These are phyloP conservation scores for Haematococcus lacustris DNA, from an alignment of 139 green algal genomes.

Conservation along the genomic window DNA sequence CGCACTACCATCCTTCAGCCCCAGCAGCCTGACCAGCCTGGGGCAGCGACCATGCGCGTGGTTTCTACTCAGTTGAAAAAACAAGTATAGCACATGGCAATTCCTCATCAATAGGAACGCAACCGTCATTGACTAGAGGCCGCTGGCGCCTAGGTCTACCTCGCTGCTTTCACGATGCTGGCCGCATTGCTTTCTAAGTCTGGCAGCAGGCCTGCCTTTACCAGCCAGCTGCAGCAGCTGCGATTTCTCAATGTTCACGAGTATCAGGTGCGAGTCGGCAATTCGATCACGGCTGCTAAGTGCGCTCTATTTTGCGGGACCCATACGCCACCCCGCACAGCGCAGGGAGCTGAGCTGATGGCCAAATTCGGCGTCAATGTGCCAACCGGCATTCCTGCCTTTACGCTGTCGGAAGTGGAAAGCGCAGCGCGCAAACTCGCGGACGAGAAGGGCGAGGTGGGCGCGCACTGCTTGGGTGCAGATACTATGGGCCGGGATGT, in stretches of 20 bases:
- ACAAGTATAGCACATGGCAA: no score
- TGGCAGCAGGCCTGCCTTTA: no score
- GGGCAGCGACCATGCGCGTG: no score
- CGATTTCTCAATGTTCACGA: conserved; percentile 92
- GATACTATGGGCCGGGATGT: background rate
- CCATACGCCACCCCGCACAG: background rate
- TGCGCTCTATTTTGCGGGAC: background rate
- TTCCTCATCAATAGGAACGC: no score
- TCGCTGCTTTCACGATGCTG: no score
- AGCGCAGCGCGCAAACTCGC: conserved; percentile 66
- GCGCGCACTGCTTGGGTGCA: conserved; percentile 3
- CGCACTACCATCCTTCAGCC: no score
- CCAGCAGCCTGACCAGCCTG: no score
- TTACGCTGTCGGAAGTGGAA: conserved; percentile 65
- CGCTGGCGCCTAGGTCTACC: no score
- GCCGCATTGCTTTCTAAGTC: no score
- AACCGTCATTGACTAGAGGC: no score
- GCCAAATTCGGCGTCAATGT: conserved; percentile 87
- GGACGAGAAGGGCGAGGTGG: conserved; percentile 66
- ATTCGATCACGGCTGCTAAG: background rate
- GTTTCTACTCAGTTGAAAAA: no score
- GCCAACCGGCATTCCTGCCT: conserved; percentile 72
- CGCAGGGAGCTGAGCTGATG: conserved; percentile 92
- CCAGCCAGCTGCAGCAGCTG: conserved; percentile 39
- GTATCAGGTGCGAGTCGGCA: conserved; percentile 69